Evolutionary conservation across 257 asterid species (phyloP), one percentile per base, ranked within the genome.

Genomic region (Solanum arcanum): DNA sequence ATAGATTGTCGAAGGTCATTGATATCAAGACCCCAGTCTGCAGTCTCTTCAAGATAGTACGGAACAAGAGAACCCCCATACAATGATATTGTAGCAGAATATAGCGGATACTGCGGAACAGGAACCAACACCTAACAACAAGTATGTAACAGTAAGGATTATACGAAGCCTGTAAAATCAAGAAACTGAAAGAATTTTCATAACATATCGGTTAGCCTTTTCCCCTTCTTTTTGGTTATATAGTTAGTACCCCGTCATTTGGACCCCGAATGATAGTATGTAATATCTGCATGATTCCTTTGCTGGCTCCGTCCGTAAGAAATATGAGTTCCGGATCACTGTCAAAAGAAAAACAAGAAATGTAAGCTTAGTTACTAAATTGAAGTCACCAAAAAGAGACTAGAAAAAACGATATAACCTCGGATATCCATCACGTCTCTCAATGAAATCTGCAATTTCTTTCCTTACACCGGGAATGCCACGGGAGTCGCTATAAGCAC

Each of bases 401-500:
- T 25, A 83, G 39, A 44, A 78, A 27, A 76, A 72, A 25, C 62
- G 23, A 88, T 73, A 25, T 64, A 86, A 96, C 99, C 99, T 97
- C 74, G 97, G 99, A 91, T 96, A 95, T 88, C 99, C 99, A 89
- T 97, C 99, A 86, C 99, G 99, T 87, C 98, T 95, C 95, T 92
- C 95, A 35, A 97, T 96, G 88, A 97, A 97, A 77, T 96, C 98
- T 0, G 99, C 98, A 20, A 94, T 96, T 90, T 97, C 99, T 91
- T 96, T 93, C 96, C 99, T 93, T 56, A 96, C 62, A 81, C 99
- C 99, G 59, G 98, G 99, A 80, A 96, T 83, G 76, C 99, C 99
- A 86, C 98, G 99, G 9, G 99, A 97, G 89, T 97, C 98, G 86
- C 99, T 97, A 87, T 96, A 96, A 76, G 99, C 99, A 92, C 99